Evolutionary conservation across 2,329 filamentous ascomycete species (phyloP).

Genomic region (Monosporascus sp.): DNA sequence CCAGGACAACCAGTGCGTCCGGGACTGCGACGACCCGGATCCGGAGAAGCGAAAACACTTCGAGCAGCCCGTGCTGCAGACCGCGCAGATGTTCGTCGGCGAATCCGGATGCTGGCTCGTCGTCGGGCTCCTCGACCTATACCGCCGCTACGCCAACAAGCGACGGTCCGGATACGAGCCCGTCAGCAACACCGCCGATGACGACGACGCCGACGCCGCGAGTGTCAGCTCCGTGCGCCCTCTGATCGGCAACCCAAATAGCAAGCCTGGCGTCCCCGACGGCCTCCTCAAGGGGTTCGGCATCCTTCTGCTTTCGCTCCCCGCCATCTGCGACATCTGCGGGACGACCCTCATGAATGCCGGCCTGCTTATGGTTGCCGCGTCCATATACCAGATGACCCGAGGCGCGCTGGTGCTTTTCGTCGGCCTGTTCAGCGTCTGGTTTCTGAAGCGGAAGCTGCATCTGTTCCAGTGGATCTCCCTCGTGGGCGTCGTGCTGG

Average conservation of each 20-base stretch:
- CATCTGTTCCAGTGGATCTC: conserved; percentile 89
- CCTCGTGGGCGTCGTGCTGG: conserved; percentile 77
- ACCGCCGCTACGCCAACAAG: conserved; percentile 49
- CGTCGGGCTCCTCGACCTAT: conserved; percentile 63
- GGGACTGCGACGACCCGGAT: conserved; percentile 72
- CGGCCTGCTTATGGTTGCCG: conserved; percentile 86
- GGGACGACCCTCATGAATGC: conserved; percentile 98
- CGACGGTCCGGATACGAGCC: conserved; percentile 58
- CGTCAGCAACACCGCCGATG: conserved; percentile 44
- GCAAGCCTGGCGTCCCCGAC: conserved; percentile 36
- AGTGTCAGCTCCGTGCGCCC: conserved; percentile 38
- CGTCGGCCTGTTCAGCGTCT: conserved; percentile 88
- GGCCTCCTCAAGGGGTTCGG: conserved; percentile 65
- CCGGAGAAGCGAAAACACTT: conserved; percentile 66
- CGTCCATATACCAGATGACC: conserved; percentile 98
- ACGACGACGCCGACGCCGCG: conserved; percentile 41
- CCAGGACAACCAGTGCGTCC: conserved; percentile 93
- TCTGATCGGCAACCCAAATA: conserved; percentile 36
- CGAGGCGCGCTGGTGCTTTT: conserved; percentile 91
- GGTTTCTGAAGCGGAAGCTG: conserved; percentile 78
- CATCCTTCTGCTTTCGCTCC: conserved; percentile 71
- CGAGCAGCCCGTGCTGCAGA: conserved; percentile 94
- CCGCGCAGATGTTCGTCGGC: conserved; percentile 95
- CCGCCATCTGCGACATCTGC: conserved; percentile 88
- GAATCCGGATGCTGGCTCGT: conserved; percentile 97